Conservation (phyloP, 2,329 filamentous ascomycete species). For the Ophiostoma novo-ulmi region DNA sequence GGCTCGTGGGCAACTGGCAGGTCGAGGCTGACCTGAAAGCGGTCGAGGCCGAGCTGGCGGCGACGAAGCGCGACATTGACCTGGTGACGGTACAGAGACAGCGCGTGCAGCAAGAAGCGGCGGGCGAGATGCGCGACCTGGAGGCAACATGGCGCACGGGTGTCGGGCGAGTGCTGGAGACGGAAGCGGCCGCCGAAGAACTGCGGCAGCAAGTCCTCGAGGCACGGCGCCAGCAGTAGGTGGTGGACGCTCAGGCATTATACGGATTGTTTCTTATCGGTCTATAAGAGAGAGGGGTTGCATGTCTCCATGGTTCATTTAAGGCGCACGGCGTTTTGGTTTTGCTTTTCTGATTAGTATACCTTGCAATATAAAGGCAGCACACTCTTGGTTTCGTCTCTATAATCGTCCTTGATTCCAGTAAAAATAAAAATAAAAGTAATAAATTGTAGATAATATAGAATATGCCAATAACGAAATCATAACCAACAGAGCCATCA, state of each 20-base stretch:
- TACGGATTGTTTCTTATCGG: too few relatives aligned
- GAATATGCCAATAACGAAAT: neutral
- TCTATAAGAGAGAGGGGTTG: neutral
- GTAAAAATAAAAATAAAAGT: neutral
- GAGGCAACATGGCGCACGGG: conserved; percentile 76
- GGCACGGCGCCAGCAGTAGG: conserved; percentile 46
- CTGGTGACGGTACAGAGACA: conserved; percentile 65
- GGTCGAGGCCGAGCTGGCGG: conserved; percentile 70
- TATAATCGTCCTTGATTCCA: neutral
- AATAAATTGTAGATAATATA: neutral
- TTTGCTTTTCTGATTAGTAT: neutral
- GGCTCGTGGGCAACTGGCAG: conserved; percentile 80
- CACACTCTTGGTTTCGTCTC: neutral
- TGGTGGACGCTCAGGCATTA: neutral
- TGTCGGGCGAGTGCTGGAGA: conserved; percentile 75
- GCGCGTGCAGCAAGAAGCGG: conserved; percentile 62
- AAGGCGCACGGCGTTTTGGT: conserved; percentile 8
- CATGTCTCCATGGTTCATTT: neutral
- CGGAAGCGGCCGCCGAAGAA: conserved; percentile 75
- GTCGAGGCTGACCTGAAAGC: conserved; percentile 65
- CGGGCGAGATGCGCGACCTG: conserved; percentile 62
- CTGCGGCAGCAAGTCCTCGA: conserved; percentile 63
- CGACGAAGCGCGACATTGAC: conserved; percentile 64
- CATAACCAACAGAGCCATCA: neutral
- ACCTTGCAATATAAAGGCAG: neutral